Percentiles rank a stretch among this genome's conserved stretches.
These are phyloP conservation scores for Boletus sp. DNA, from an alignment of 768 basidiomycete species.

Conservation along the genomic window DNA sequence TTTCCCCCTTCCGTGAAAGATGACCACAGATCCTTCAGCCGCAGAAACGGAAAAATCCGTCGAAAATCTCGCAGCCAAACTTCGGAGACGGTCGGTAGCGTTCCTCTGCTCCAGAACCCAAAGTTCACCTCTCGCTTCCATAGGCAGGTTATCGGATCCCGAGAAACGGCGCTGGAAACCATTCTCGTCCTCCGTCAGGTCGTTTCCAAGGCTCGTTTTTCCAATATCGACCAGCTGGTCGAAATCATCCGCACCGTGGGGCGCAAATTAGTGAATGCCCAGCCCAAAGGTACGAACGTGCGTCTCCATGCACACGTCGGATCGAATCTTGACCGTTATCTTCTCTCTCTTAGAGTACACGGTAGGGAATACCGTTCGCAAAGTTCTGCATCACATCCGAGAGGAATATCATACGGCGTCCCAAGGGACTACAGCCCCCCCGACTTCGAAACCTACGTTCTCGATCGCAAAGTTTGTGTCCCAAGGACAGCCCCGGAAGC, in stretches of 20 bases:
- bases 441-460: conserved; percentile 44
- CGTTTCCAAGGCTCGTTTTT: conserved; percentile 82
- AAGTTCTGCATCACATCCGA: conserved; percentile 88
- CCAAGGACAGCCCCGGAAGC: conserved; percentile 64
- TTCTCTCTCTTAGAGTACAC: conserved; percentile 68
- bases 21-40: conserved; percentile 42
- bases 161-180: conserved; percentile 86
- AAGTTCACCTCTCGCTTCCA: conserved; percentile 2
- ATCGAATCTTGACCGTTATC: conserved; percentile 6
- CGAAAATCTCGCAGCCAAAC: conserved; percentile 65
- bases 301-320: conserved; percentile 3
- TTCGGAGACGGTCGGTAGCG: conserved; percentile 65
- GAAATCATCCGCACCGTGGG: conserved; percentile 79
- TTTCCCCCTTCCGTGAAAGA: conserved; percentile 16
- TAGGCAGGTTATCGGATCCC: conserved; percentile 91
- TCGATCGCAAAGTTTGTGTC: conserved; percentile 85
- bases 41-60: conserved; percentile 56
- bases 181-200: conserved; percentile 86
- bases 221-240: conserved; percentile 82
- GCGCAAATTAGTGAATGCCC: conserved; percentile 78
- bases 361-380: conserved; percentile 91
- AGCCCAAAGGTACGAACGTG: conserved; percentile 78
- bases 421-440: conserved; percentile 40
- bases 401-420: conserved; percentile 92
- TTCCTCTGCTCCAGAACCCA: conserved; percentile 36